Base-by-base conservation (phyloP, 2,329 filamentous ascomycete genomes). In the Harringtonia aguacate region DNA sequence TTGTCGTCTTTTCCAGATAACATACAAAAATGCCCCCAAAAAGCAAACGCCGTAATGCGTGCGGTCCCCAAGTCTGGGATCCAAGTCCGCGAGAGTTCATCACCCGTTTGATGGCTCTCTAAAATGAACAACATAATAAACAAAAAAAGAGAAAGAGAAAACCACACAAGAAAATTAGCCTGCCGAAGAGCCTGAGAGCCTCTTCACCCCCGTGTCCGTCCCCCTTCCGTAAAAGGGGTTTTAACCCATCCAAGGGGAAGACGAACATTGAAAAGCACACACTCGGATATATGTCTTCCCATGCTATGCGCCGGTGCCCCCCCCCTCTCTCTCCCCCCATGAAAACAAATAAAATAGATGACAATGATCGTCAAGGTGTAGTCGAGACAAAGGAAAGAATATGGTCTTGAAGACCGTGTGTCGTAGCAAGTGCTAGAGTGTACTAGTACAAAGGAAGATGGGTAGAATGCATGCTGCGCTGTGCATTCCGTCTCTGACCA, bases 291-390 rank as follows among this genome's bases (percentile, higher is more conserved):
- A 48, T 46, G 45, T 45, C 39, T 36, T 45, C 44, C 47, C 21
- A 45, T 50, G 49, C 47, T 46, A 47, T 49, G 47, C 49, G 49
- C 49, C 47, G 31, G 36, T 43, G 24, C 27, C 31, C 45, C 35
- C 34, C 21, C 21, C 17, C 28, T 20, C 20, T 36, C n/a, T n/a
- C n/a, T n/a, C n/a, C n/a, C n/a, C n/a, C n/a, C n/a, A n/a, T n/a
- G n/a, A n/a, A n/a, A n/a, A 44, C 30, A 43, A 44, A 39, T 24
- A n/a, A 42, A 46, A 44, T 18, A 40, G 20, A 38, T 28, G 42
- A 42, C 34, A 34, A 38, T 29, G 29, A 39, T 34, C 35, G 35
- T 38, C 14, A 15, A 27, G 6, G 18, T 18, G 18, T 35, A 18
- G n/a, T 18, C 34, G 22, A 24, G 18, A 39, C 8, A 36, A 36